These are phyloP conservation scores for Fragaria vesca DNA, from an alignment of 306 rosid genomes.

Conservation along the genomic window DNA sequence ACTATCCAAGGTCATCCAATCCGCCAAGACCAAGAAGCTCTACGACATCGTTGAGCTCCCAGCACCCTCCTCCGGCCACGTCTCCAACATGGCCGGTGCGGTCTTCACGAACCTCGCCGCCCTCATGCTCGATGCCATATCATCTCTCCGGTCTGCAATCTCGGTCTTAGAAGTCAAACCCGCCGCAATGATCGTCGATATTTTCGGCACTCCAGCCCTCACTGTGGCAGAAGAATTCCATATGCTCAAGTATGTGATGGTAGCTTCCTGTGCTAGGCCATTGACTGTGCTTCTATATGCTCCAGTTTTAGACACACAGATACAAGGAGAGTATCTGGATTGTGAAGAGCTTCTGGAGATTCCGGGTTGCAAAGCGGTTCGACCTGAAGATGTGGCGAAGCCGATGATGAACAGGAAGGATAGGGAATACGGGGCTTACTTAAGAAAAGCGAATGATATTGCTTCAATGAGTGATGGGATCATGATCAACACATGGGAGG, in stretches of 20 bases:
- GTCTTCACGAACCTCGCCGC: conserved; percentile 8
- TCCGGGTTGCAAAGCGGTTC: conserved; percentile 40
- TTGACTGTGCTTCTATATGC: conserved; percentile 20
- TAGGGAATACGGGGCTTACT: conserved; percentile 3
- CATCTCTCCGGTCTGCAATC: background rate
- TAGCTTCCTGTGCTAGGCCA: background rate
- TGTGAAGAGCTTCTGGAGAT: conserved; percentile 25
- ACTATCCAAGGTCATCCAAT: background rate
- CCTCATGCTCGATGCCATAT: conserved; percentile 27
- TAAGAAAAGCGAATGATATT: background rate
- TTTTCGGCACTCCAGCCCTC: conserved; percentile 38
- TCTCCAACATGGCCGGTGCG: background rate
- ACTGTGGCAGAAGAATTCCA: conserved; percentile 46
- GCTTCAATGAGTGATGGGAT: conserved; percentile 39
- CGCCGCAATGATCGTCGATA: conserved; percentile 38
- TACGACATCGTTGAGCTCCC: conserved; percentile 39
- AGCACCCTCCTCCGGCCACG: conserved; percentile 5
- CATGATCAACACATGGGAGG: conserved; percentile 59
- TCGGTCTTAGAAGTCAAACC: background rate
- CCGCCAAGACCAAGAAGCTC: conserved; percentile 9
- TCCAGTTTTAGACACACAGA: conserved; percentile 24
- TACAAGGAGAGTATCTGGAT: conserved; percentile 34
- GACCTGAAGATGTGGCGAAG: conserved; percentile 39
- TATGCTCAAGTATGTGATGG: conserved; percentile 31
- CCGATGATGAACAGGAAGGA: conserved; percentile 29